Conservation (phyloP, 1,139 yeast genomes). For the Protomyces lactucae-debilis region DNA sequence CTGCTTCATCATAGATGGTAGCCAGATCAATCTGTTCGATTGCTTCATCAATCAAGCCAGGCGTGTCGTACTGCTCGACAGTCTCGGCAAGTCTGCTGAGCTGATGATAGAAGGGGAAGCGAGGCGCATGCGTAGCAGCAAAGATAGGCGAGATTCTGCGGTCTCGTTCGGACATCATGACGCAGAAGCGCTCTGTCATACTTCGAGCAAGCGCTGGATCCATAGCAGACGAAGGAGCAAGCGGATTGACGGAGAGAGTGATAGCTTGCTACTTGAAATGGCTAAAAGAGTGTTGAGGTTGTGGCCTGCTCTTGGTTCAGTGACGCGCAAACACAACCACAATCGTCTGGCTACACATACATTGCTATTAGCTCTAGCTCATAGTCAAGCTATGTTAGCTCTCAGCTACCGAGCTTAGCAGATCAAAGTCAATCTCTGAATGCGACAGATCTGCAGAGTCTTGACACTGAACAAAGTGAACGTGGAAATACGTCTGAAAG, state of each 20-base stretch:
- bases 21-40: slow-evolving; percentile 43
- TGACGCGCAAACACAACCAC: background rate
- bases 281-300: no score
- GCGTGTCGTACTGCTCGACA: slow-evolving; percentile 38
- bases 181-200: background rate
- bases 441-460: no score
- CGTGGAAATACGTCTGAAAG: no score
- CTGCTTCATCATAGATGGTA: slow-evolving; percentile 42
- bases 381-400: no score
- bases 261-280: background rate
- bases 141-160: background rate
- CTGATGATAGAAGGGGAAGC: background rate
- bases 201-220: background rate
- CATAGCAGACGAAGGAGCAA: background rate
- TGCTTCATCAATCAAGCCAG: slow-evolving; percentile 41
- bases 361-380: no score
- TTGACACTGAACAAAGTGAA: no score
- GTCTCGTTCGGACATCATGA: background rate
- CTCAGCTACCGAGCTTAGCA: no score
- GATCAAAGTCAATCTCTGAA: no score
- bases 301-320: background rate
- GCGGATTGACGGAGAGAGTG: background rate
- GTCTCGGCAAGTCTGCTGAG: background rate
- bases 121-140: background rate
- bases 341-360: background rate